Percentiles rank a stretch among this genome's conserved stretches.
Evolutionary conservation across 306 rosid genomes (phyloP).

Genomic region (Begonia loranthoides): DNA sequence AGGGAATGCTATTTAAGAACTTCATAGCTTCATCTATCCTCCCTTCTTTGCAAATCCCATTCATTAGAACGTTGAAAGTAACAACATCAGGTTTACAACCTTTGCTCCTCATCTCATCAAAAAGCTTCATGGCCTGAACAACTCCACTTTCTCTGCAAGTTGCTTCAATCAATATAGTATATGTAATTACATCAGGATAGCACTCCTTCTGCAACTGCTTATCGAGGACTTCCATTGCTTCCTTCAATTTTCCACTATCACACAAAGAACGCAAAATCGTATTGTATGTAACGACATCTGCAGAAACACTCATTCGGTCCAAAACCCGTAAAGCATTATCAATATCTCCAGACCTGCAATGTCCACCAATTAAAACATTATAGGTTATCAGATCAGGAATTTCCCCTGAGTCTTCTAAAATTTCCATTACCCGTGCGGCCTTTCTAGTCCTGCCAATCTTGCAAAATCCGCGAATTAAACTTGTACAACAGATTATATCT

Average conservation of each 20-base stretch:
- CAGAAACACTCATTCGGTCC: conserved; percentile 71
- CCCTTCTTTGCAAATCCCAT: conserved; percentile 50
- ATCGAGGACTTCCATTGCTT: conserved; percentile 71
- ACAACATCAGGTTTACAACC: conserved; percentile 81
- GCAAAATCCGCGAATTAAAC: conserved; percentile 59
- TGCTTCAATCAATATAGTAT: conserved; percentile 57
- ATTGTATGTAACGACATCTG: conserved; percentile 69
- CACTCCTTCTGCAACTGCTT: conserved; percentile 66
- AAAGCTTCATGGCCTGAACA: conserved; percentile 48
- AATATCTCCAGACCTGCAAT: conserved; percentile 47
- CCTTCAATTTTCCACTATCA: conserved; percentile 30
- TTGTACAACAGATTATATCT: conserved; percentile 56
- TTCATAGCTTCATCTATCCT: conserved; percentile 37
- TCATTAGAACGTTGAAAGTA: conserved; percentile 61
- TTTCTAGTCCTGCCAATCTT: conserved; percentile 29
- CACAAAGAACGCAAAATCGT: conserved; percentile 54
- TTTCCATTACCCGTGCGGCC: conserved; percentile 39
- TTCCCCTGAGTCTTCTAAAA: conserved; percentile 74
- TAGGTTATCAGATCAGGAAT: conserved; percentile 64
- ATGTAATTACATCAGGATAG: conserved; percentile 79
- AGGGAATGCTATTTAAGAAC: conserved; percentile 43
- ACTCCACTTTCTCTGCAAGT: conserved; percentile 61
- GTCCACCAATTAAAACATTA: conserved; percentile 62
- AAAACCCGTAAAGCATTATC: conserved; percentile 44
- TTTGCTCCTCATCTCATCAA: conserved; percentile 68